Evolutionary conservation across 1,139 yeast genomes (phyloP).

Genomic region (Taphrina wiesneri): DNA sequence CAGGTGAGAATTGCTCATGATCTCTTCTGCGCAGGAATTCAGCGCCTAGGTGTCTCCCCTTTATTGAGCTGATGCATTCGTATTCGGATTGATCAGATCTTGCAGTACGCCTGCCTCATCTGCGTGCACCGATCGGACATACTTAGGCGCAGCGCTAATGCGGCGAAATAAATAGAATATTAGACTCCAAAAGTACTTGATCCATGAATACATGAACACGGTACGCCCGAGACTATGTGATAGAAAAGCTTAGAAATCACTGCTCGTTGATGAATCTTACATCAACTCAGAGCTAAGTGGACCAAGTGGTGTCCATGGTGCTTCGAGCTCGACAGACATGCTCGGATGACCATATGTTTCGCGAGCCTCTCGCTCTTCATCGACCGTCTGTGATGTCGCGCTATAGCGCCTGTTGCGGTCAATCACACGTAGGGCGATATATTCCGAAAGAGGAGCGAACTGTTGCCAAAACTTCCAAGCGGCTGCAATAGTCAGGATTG

Average conservation of each 20-base stretch:
- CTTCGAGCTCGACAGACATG: constrained; percentile 10
- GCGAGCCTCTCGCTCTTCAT: constrained; percentile 65
- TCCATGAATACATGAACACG: background rate
- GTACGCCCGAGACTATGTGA: background rate
- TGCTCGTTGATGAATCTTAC: background rate
- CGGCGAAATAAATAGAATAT: no score
- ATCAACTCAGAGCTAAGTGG: constrained; percentile 5
- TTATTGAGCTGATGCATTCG: no score
- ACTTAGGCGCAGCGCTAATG: no score
- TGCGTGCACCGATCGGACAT: no score
- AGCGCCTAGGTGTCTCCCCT: no score
- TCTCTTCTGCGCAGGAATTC: no score
- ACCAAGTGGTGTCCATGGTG: constrained; percentile 27
- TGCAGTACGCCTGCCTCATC: no score
- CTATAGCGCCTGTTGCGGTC: constrained; percentile 36
- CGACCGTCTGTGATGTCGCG: constrained; percentile 52
- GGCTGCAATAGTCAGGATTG: constrained; percentile 60
- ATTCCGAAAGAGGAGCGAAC: constrained; percentile 75
- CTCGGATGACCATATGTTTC: constrained; percentile 74
- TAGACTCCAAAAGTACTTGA: no score
- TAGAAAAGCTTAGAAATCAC: background rate
- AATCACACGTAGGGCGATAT: constrained; percentile 79
- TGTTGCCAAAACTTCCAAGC: constrained; percentile 76
- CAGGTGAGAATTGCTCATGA: no score
- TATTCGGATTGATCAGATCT: no score